phyloP scores from a whole-genome alignment of 208 protist genomes.

The Crithidia fasciculata region DNA sequence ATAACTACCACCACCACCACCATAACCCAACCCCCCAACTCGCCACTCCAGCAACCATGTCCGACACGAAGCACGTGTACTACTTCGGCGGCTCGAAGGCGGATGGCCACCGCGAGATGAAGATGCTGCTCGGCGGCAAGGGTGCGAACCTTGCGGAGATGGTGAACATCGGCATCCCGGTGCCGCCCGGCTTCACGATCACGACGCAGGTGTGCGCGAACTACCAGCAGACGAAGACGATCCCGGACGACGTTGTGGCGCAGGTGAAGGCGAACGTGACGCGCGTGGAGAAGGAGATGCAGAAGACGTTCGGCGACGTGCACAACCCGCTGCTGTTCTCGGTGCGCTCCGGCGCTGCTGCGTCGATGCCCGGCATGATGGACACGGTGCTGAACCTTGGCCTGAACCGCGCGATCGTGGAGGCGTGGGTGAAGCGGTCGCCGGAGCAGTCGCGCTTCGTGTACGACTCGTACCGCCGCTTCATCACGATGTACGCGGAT shows the following conservation, averaged over 20 bases:
- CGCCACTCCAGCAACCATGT: constrained; percentile 29
- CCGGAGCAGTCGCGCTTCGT: constrained; percentile 89
- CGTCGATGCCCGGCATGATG: constrained; percentile 98
- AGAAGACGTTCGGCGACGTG: constrained; percentile 80
- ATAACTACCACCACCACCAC: too few species aligned
- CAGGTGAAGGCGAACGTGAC: constrained; percentile 76
- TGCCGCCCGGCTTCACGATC: constrained; percentile 95
- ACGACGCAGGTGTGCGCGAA: constrained; percentile 88
- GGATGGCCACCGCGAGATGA: constrained; percentile 87
- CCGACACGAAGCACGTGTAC: constrained; percentile 76
- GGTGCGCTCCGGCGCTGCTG: constrained; percentile 92
- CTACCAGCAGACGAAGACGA: constrained; percentile 68
- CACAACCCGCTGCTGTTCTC: constrained; percentile 93
- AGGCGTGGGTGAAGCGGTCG: constrained; percentile 69
- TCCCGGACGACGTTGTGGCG: constrained; percentile 59
- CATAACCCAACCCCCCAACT: too few species aligned
- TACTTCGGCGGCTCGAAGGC: constrained; percentile 81
- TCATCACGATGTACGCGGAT: constrained; percentile 96
- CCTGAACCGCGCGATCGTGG: constrained; percentile 87
- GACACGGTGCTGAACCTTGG: constrained; percentile 96
- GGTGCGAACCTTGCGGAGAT: constrained; percentile 94
- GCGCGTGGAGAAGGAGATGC: constrained; percentile 87
- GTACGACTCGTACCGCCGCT: constrained; percentile 95
- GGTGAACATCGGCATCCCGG: constrained; percentile 91
- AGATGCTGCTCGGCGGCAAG: constrained; percentile 94